These are phyloP conservation scores for Aspergillus leporis DNA, from an alignment of 495 filamentous ascomycete species.

Conservation along the genomic window DNA sequence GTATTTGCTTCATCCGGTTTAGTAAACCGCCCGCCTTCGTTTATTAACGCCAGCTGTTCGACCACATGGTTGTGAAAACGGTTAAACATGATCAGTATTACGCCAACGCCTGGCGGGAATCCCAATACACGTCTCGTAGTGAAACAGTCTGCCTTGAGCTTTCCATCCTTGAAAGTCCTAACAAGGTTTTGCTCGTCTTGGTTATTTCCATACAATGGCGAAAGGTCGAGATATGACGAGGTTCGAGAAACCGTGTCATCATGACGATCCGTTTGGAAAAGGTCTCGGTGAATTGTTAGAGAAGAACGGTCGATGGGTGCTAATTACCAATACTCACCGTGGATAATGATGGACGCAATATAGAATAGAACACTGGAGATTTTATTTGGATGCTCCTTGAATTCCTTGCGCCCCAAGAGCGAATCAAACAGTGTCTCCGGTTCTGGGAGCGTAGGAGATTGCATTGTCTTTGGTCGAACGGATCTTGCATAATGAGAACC, in stretches of 20 bases:
- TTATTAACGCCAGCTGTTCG: constrained; percentile 58
- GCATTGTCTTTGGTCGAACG: constrained; percentile 62
- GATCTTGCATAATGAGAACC: constrained; percentile 71
- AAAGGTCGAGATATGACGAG: constrained; percentile 82
- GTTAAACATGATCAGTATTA: constrained; percentile 71
- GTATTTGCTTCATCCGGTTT: constrained; percentile 48
- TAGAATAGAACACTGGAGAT: constrained; percentile 90
- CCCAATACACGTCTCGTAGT: constrained; percentile 73
- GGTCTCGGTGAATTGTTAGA: constrained; percentile 45
- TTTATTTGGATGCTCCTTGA: constrained; percentile 70
- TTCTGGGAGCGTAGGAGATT: constrained; percentile 68
- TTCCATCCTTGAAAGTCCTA: constrained; percentile 78
- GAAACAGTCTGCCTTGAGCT: constrained; percentile 80
- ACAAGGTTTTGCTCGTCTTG: constrained; percentile 72
- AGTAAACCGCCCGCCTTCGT: constrained; percentile 58
- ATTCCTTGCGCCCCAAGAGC: constrained; percentile 62
- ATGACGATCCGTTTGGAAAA: constrained; percentile 61
- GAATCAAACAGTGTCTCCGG: constrained; percentile 77
- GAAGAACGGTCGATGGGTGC: background rate
- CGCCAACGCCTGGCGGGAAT: constrained; percentile 83
- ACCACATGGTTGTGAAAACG: constrained; percentile 77
- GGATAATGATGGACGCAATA: constrained; percentile 86
- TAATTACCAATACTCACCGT: constrained; percentile 47
- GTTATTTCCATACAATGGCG: constrained; percentile 84
- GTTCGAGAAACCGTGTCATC: constrained; percentile 65